Base-by-base conservation (phyloP, 257 asterid genomes). In the Paraleonurus japonicus region DNA sequence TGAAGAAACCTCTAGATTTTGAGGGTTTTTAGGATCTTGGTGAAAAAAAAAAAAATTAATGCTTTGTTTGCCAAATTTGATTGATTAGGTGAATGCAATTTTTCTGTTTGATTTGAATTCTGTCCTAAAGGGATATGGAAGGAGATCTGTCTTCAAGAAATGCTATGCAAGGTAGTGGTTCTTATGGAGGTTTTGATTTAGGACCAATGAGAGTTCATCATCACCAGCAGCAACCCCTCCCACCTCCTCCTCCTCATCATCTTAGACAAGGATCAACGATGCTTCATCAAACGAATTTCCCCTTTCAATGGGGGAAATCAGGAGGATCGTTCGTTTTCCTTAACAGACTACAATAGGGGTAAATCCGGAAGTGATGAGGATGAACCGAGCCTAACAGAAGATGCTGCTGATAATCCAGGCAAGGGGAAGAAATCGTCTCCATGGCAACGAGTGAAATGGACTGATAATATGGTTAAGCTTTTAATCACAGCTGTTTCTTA, bases 401-500 rank as follows among this genome's bases (percentile, higher is more conserved):
- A 86, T 70, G 73, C 74, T 23, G 78, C 77, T 60, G 78, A 72
- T 7, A 51, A 28, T 50, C 65, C 58, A 20, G 53, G 57, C 78
- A 82, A 81, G 80, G 89, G 84, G 65, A 85, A 87, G 81, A 87
- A 87, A 71, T 58, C 79, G 3, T 76, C 90, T 7, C 81, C 82
- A 0, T 89, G 96, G 96, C 85, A 81, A 3, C 78, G 85, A 12
- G 85, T 81, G 17, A 81, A 81, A 30, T 81, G 85, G 85, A 81
- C 92, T 0, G 96, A 87, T 72, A 16, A 62, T 3, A 89, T 85
- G 94, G 96, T 89, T 11, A 76, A 87, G 73, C 71, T 89, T 67
- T 66, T 89, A 17, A 85, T 89, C 3, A 89, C 96, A 1, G 90
- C 96, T 7, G 96, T 89, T 66, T 89, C 96, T 0, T 89, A 89